Evolutionary conservation across 2,329 filamentous ascomycete species (phyloP).

Genomic region (Colletotrichum endophyticum): DNA sequence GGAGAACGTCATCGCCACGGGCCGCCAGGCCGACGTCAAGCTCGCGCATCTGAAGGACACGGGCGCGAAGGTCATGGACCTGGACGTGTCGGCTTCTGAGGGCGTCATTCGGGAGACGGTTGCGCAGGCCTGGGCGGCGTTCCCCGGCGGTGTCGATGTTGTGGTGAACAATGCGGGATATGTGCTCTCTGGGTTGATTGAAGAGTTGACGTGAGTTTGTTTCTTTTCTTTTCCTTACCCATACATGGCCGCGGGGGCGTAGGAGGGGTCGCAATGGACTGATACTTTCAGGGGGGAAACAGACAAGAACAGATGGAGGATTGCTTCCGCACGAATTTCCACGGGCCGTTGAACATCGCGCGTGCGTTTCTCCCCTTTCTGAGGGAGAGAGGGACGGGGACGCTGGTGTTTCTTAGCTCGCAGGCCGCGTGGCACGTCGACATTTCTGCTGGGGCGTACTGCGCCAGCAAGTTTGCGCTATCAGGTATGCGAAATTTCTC

Average conservation of each 20-base stretch:
- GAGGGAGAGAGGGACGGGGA: slow-evolving; percentile 31
- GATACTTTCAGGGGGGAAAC: too few species aligned
- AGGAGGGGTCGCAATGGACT: too few species aligned
- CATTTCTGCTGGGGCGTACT: slow-evolving; percentile 34
- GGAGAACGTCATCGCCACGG: slow-evolving; percentile 46
- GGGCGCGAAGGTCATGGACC: background rate
- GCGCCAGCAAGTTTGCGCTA: slow-evolving; percentile 34
- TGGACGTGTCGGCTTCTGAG: background rate
- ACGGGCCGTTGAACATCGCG: slow-evolving; percentile 40
- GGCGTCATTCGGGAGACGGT: background rate
- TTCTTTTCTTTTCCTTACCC: too few species aligned
- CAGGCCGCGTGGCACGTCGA: slow-evolving; percentile 37
- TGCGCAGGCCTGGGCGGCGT: background rate
- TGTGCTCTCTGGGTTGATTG: background rate
- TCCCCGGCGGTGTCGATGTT: slow-evolving; percentile 35
- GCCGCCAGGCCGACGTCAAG: slow-evolving; percentile 37
- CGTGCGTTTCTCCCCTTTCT: slow-evolving; percentile 36
- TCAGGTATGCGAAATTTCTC: slow-evolving; percentile 25
- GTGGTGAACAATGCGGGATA: slow-evolving; percentile 45
- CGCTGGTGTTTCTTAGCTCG: slow-evolving; percentile 38
- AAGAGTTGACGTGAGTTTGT: background rate
- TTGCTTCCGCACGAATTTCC: slow-evolving; percentile 38
- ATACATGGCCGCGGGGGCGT: too few species aligned
- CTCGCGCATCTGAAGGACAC: slow-evolving; percentile 33
- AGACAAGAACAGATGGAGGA: background rate